Evolutionary conservation across 495 filamentous ascomycete genomes (phyloP), one percentile per base, ranked within the genome.

Genomic region (Aspergillus incahuasiensis): DNA sequence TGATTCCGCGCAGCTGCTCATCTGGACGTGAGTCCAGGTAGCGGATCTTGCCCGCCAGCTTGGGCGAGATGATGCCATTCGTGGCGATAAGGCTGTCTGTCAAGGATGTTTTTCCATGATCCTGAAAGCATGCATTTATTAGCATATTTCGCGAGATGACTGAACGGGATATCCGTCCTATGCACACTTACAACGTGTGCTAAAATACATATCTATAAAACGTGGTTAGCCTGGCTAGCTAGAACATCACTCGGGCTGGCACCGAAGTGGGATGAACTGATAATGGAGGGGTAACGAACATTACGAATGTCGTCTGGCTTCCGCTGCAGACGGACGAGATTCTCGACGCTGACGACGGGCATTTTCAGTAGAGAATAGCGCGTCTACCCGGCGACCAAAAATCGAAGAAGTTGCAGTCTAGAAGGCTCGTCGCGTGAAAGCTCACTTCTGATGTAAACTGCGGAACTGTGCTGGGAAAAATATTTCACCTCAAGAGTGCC

Each of bases 41-140:
- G 62, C 94, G 89, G 71, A 97, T 96, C 76, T 97, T 96, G 66
- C 94, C 94, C 59, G 94, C 94, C 59, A 99, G 75, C 66, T 97
- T 97, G 39, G 92, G 88, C 12, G 95, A 97, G 63, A 99, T 97
- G 74, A 99, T 97, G 77, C 94, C 94, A 82, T 99, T 99, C 61
- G 95, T 97, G 70, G 95, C 91, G 61, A 99, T 90, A 44, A 99
- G 86, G 54, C 89, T 90, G 67, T 99, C 94, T 42, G 92, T 95
- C 59, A 99, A 86, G 19, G 95, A 97, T 6, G 94, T 99, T 74
- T 99, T 99, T 61, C 94, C 94, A 79, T 99, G 94, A 66, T 99
- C 94, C 78, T 81, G 63, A 13, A 52, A 34, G 28, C 47, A 34
- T 40, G 59, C 51, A 40, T n/a, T n/a, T n/a, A n/a, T n/a, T n/a